A percentile compares a stretch with the other conserved stretches of the same genome.
These are phyloP conservation scores for Leptographium galeiforme DNA, from an alignment of 2,329 filamentous ascomycete species.

Conservation along the genomic window DNA sequence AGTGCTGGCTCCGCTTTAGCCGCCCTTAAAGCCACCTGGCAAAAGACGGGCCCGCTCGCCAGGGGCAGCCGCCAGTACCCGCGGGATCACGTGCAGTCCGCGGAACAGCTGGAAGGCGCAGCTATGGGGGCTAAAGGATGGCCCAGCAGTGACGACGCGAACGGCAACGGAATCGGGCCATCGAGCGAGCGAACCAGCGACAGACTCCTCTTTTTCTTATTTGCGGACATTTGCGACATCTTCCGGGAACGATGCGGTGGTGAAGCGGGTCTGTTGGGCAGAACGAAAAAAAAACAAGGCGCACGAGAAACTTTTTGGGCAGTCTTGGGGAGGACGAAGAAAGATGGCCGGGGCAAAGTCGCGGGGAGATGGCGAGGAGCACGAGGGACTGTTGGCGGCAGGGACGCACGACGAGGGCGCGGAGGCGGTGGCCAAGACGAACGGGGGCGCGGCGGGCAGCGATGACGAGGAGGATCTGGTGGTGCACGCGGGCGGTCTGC, in stretches of 20 bases:
- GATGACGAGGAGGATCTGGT: constrained; percentile 6
- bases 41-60: no score
- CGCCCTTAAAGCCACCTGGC: no score
- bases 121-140: neutral
- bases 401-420: neutral
- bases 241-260: neutral
- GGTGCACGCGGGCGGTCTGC: constrained; percentile 1
- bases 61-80: neutral
- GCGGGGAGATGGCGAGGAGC: constrained; percentile 11
- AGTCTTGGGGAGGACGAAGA: neutral
- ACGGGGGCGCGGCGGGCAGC: neutral
- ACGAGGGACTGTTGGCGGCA: constrained; percentile 14
- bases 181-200: neutral
- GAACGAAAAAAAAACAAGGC: neutral
- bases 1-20: no score
- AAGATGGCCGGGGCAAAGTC: neutral
- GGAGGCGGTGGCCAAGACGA: constrained; percentile 4
- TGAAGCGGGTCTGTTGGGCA: neutral
- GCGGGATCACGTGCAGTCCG: neutral
- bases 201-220: neutral
- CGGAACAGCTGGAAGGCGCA: neutral
- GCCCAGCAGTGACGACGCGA: no score
- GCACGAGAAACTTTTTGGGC: neutral
- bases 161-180: no score
- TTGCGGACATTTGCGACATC: no score